Base-by-base conservation (phyloP, 1,284 basidiomycete species). In the Earliella scabrosa region DNA sequence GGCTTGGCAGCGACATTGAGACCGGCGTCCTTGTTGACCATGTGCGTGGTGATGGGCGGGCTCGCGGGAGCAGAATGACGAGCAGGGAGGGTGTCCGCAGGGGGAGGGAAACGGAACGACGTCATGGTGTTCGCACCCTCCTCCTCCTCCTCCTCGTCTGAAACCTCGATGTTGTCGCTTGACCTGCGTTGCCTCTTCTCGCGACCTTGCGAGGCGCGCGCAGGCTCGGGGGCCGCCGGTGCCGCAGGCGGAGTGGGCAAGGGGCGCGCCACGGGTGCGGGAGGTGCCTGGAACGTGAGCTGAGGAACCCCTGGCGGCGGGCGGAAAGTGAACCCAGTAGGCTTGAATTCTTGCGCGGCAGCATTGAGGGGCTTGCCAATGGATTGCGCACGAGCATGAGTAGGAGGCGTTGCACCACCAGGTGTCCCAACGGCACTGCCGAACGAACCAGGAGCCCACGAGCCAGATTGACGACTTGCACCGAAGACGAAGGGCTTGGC, bases 401-500 rank as follows among this genome's bases (percentile, higher is more conserved):
- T 75, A 66, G 59, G 71, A 66, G 64, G 55, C 1, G 61, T 60
- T 5, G 63, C 6, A 26, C 20, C 31, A 8, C 31, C 44, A 35
- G 54, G 49, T 2, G 48, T 47, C 3, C 50, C 59, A 13, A 58
- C 73, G 65, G 56, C 69, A 68, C 43, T 56, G 21, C 49, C 27
- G 40, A 61, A 57, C 16, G 59, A 36, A 21, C 56, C 53, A 14
- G 54, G 32, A 0, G 59, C 50, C 54, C 58, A 61, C 13, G 61
- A 61, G 71, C 72, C 59, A 54, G 45, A 66, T 36, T 50, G 64
- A n/a, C 64, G 60, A 36, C 43, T 49, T 21, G 67, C 20, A 45
- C 88, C 89, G 69, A 92, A 92, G 8, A 91, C 86, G 60, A 93
- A 93, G 0, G 90, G 88, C 66, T 90, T 90, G 10, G 90, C 90